Base-by-base conservation (phyloP, 257 asterid genomes). In the Fraxinus cuspidata region DNA sequence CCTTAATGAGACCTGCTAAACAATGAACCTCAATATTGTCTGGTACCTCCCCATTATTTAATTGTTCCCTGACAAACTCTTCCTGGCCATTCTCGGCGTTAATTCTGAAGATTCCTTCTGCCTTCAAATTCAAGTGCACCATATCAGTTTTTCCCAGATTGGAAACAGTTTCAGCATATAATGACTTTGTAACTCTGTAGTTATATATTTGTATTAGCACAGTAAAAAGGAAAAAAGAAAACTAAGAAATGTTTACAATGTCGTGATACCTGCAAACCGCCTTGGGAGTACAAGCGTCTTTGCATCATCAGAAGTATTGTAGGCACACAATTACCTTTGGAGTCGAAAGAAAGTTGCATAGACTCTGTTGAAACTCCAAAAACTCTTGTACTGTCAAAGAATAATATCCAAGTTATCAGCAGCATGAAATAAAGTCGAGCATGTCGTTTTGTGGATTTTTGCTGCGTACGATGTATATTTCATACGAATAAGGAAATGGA, bases 321-420 rank as follows among this genome's bases (percentile, higher is more conserved):
- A 1, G 98, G 98, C 15, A 94, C 93, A 23, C 96, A 87, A 73
- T 94, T 94, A 56, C 97, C 98, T 80, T 97, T 78, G 42, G 89
- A 78, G 80, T 94, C 98, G 69, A 85, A 88, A 12, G 97, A 94
- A 66, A 94, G 97, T 84, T 94, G 98, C 98, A 94, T 94, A n/a
- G 96, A 94, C 83, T 92, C 94, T 5, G 97, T 92, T 21, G 98
- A 94, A 82, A 94, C 98, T 60, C 98, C 98, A 79, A 94, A 94
- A 19, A 89, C 98, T 75, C 97, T 84, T 38, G 97, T 87, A 82
- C 97, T 94, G 73, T 23, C 70, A 71, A 35, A 35, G 69, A 71
- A 38, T 25, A 51, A 74, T n/a, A 70, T n/a, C 37, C 21, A 58
- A 63, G 71, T 32, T 32, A 6, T 80, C 71, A 74, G 69, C 71